Percentiles rank a stretch among this genome's conserved stretches.
Conservation (phyloP, 768 basidiomycete species). For the Tylopilus sp. region DNA sequence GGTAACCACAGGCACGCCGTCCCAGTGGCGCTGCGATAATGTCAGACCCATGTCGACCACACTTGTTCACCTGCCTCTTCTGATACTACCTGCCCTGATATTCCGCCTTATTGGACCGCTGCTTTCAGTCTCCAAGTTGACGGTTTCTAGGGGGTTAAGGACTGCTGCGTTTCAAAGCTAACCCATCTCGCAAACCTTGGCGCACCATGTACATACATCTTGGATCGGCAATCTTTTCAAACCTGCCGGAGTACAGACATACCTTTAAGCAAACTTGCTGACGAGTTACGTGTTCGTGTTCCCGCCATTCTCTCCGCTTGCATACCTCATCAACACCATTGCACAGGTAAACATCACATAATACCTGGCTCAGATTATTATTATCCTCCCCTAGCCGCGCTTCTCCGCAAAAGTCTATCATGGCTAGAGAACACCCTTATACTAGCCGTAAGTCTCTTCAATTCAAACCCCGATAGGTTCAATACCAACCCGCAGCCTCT, state of each 20-base stretch:
- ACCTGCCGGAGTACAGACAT: slow-evolving; percentile 5
- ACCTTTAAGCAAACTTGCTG: not conserved
- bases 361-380: slow-evolving; percentile 11
- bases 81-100: slow-evolving; percentile 12
- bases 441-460: too few species aligned
- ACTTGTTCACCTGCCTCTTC: slow-evolving; percentile 20
- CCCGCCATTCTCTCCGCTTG: slow-evolving; percentile 8
- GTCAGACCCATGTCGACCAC: slow-evolving; percentile 27
- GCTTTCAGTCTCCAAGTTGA: slow-evolving; percentile 16
- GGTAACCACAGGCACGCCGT: slow-evolving; percentile 26
- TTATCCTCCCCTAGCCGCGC: slow-evolving; percentile 17
- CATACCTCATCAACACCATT: not conserved
- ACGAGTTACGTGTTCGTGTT: slow-evolving; percentile 19
- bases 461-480: too few species aligned
- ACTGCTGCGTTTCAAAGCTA: too few species aligned
- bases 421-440: slow-evolving; percentile 16
- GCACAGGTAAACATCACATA: too few species aligned
- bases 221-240: slow-evolving; percentile 14
- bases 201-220: too few species aligned
- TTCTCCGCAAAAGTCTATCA: slow-evolving; percentile 37
- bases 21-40: slow-evolving; percentile 26
- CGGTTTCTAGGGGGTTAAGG: slow-evolving; percentile 12
- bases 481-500: too few species aligned
- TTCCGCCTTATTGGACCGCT: slow-evolving; percentile 24
- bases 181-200: too few species aligned